These are phyloP conservation scores for Suillus placidus DNA, from an alignment of 768 basidiomycete species.

Conservation along the genomic window DNA sequence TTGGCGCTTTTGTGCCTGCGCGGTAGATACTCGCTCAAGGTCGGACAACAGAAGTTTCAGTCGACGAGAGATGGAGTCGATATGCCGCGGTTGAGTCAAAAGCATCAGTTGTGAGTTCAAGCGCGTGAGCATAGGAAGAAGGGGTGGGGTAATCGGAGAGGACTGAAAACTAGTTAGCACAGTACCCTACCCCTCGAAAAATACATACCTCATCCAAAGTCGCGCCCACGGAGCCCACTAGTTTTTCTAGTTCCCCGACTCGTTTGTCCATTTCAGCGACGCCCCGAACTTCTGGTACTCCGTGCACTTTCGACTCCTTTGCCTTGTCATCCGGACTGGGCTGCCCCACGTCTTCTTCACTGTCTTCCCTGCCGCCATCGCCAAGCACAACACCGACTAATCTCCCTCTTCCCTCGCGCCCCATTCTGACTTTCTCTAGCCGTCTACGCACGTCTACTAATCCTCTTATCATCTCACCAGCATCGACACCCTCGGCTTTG, in stretches of 20 bases:
- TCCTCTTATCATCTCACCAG: slow-evolving; percentile 75
- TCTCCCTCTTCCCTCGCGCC: slow-evolving; percentile 65
- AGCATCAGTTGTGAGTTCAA: slow-evolving; percentile 85
- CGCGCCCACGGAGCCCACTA: slow-evolving; percentile 81
- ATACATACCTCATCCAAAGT: slow-evolving; percentile 76
- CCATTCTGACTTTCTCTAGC: slow-evolving; percentile 66
- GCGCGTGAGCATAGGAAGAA: slow-evolving; percentile 80
- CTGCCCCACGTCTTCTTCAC: slow-evolving; percentile 7
- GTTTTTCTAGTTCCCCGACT: slow-evolving; percentile 78
- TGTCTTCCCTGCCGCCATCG: slow-evolving; percentile 17
- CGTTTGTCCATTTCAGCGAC: slow-evolving; percentile 82
- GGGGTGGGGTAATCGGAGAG: slow-evolving; percentile 73
- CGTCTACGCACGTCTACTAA: slow-evolving; percentile 74
- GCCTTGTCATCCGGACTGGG: slow-evolving; percentile 15
- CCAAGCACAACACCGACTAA: slow-evolving; percentile 61
- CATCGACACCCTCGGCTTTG: slow-evolving; percentile 64
- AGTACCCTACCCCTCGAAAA: not conserved
- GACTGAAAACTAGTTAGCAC: slow-evolving; percentile 41
- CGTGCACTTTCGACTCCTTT: slow-evolving; percentile 13
- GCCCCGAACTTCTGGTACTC: slow-evolving; percentile 45
- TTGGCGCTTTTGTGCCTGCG: slow-evolving; percentile 32
- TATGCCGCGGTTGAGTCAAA: slow-evolving; percentile 92
- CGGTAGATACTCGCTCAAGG: slow-evolving; percentile 75
- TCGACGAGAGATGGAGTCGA: slow-evolving; percentile 92
- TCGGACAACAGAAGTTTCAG: slow-evolving; percentile 92